Base-by-base conservation (phyloP, 1,139 yeast genomes). In the Geotrichum restrictum region DNA sequence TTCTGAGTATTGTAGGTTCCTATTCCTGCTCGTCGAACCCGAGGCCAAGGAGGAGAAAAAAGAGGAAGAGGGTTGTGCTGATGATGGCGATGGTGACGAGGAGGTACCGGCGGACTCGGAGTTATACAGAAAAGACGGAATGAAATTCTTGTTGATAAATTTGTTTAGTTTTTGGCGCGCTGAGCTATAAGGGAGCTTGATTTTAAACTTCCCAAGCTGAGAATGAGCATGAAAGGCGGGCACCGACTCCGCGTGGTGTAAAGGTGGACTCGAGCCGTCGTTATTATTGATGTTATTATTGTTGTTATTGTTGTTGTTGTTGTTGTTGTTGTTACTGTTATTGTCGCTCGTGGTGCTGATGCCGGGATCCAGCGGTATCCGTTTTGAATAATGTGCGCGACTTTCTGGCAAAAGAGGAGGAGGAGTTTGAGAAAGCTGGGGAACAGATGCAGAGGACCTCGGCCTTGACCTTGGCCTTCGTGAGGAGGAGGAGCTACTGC, bases 81-180 rank as follows among this genome's bases (percentile, higher is more conserved):
- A 34, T 45, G 58, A 36, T 27, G 60, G 40, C 41, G 39, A 14
- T 45, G 54, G 33, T 36, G 56, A 34, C 49, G 52, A 14, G 39
- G 52, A 8, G 42, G 47, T 44, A 34, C 44, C 13, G 54, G 57
- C 19, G 41, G 53, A 6, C 36, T 48, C 44, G 45, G 51, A 19
- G 41, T 55, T 38, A 29, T 49, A 27, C 37, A 59, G 46, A 45
- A 59, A 55, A 13, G 62, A 55, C 19, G 61, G 58, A 3, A 57
- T 22, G 16, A 59, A 33, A 10, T 56, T 53, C 51, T 52, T 57
- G 47, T 50, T 54, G 29, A 60, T 56, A 27, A 59, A 47, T 39
- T 49, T 49, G 43, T 58, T 60, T 24, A 54, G 19, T 8, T 48
- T 49, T 31, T 51, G 50, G 5, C 52, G 43, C 16, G 54, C 54